Conservation (phyloP, 2,329 filamentous ascomycete species). For the Fusarium secorum region DNA sequence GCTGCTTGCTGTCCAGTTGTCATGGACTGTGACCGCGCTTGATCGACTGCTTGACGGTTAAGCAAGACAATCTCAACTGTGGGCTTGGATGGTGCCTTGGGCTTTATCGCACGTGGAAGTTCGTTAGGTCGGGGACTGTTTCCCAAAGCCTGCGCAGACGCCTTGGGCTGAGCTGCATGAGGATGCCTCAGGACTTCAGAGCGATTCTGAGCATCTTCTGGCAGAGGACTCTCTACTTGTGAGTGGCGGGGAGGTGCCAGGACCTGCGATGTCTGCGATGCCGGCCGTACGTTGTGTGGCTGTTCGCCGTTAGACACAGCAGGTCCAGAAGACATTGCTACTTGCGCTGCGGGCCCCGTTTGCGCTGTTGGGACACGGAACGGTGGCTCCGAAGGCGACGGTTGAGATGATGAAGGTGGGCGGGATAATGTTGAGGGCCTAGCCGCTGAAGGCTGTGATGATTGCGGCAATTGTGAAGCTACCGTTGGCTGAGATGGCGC, state of each 20-base stretch:
- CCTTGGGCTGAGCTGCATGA: neutral
- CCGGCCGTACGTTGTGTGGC: neutral
- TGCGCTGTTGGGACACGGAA: neutral
- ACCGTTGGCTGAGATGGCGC: neutral
- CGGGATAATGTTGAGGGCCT: neutral
- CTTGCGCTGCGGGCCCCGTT: neutral
- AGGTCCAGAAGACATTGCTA: neutral
- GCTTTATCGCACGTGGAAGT: neutral
- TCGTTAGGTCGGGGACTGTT: neutral
- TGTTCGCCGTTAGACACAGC: neutral
- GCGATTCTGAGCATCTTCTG: neutral
- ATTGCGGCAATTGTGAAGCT: neutral
- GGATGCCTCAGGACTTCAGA: neutral
- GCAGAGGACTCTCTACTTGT: neutral
- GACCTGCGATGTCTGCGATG: neutral
- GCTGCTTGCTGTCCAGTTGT: neutral
- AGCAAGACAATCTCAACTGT: neutral
- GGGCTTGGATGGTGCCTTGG: neutral
- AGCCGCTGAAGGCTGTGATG: neutral
- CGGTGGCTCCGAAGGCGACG: too few relatives aligned
- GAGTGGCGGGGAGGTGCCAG: neutral
- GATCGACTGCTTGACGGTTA: neutral
- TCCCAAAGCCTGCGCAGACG: neutral
- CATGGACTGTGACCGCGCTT: neutral
- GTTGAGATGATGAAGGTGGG: neutral